phyloP scores from a whole-genome alignment of 139 green algal species.

The Diplosphaera chodatii region DNA sequence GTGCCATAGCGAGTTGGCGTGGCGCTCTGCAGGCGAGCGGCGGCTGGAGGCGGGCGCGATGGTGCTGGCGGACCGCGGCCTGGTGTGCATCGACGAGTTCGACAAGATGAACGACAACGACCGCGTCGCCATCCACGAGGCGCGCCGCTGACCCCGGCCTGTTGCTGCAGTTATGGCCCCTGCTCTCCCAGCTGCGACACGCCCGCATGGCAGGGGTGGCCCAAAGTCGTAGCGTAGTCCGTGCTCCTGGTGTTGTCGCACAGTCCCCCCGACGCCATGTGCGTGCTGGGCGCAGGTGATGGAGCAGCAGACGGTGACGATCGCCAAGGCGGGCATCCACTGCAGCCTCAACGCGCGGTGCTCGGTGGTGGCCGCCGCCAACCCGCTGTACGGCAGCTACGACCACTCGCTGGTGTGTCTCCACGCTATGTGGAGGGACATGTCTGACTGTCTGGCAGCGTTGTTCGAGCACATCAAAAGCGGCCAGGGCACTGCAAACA shows the following conservation, averaged over 20 bases:
- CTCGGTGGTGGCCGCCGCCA: constrained; percentile 80
- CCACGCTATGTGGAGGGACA: too few species aligned
- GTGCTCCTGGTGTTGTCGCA: too few species aligned
- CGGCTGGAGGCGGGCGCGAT: constrained; percentile 96
- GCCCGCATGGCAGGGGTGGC: too few species aligned
- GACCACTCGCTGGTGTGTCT: constrained; percentile 52
- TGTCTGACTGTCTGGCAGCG: too few species aligned
- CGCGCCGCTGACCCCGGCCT: constrained; percentile 7
- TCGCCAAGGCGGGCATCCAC: constrained; percentile 98
- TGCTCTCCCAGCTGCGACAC: too few species aligned
- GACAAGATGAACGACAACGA: constrained; percentile 99
- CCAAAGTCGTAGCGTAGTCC: too few species aligned
- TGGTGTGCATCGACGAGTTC: constrained; percentile 99
- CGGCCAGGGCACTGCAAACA: too few species aligned
- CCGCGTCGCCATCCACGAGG: constrained; percentile 97
- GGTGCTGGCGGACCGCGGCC: constrained; percentile 94
- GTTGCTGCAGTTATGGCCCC: too few species aligned
- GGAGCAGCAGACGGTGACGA: constrained; percentile 97
- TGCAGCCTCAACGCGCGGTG: constrained; percentile 94
- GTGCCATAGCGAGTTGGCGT: too few species aligned
- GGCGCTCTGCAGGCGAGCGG: constrained; percentile 81
- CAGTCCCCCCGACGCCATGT: too few species aligned
- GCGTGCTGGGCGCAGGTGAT: too few species aligned
- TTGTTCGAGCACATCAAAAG: too few species aligned
- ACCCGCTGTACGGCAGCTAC: constrained; percentile 72